Evolutionary conservation across 805 yeast species (phyloP), one percentile per base, ranked within the genome.

Genomic region (Millerozyma acaciae): DNA sequence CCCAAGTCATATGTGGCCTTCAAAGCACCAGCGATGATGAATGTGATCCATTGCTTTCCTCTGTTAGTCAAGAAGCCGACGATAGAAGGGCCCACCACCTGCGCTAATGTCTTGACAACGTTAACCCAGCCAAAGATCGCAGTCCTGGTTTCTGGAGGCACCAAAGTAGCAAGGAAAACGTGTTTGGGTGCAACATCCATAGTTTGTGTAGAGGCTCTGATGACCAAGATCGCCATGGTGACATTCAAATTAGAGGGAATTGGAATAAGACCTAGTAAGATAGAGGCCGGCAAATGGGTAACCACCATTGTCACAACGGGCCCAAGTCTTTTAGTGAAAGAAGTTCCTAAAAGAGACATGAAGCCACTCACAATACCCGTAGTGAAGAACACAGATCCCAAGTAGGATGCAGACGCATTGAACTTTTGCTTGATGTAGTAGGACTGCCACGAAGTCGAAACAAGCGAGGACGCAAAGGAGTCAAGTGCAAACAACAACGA

Each of bases 111-210:
- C 36, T 69, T 59, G 13, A 63, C 60, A 8, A 70, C 65, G 45
- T 70, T 70, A 12, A 63, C 70, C 54, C 68, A 61, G 1, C 66
- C 67, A 35, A 70, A 56, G 1, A 67, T 70, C 1, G 68, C 62
- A 2, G 73, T 65, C 30, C 73, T 47, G 34, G 65, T 68, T 20
- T 51, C 45, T 17, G 64, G 64, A 4, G 63, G 51, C 4, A 64
- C 65, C 20, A 64, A 51, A 0, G 72, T 50, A 6, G 73, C 68
- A 15, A 69, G 52, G 39, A 70, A 68, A 4, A 70, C 72, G 30
- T 66, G 70, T 34, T 70, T 70, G 7, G 75, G 69, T 1, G 74
- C 71, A 18, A 63, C 55, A 39, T 70, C 76, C 75, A 70, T 68
- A 16, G 68, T 52, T 40, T 68, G 68, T 21, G 70, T 62, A 2